Evolutionary conservation across 2,329 filamentous ascomycete genomes (phyloP).

Genomic region (Aspergillus fijiensis): DNA sequence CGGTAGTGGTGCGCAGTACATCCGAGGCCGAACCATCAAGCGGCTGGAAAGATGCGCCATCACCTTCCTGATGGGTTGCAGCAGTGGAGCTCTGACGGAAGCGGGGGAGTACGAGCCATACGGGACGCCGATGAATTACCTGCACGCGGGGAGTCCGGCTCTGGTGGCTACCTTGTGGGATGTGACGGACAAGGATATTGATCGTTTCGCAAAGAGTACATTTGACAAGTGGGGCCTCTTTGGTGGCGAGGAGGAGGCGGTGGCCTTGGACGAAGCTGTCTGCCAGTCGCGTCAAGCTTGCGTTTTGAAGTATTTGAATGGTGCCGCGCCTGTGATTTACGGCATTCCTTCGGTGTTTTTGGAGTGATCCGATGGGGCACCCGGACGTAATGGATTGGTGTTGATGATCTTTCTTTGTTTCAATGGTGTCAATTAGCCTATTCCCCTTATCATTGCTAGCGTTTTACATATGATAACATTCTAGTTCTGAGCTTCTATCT

Average conservation of each 20-base stretch:
- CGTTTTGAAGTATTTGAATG: slow-evolving; percentile 86
- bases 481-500: not conserved
- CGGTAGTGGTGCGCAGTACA: slow-evolving; percentile 91
- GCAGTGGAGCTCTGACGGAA: slow-evolving; percentile 75
- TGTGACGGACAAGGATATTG: slow-evolving; percentile 95
- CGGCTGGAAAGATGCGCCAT: slow-evolving; percentile 75
- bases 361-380: slow-evolving; percentile 25
- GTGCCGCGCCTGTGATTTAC: slow-evolving; percentile 90
- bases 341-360: slow-evolving; percentile 84
- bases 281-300: slow-evolving; percentile 73
- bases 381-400: too few species aligned
- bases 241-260: slow-evolving; percentile 45
- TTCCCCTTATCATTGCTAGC: not conserved
- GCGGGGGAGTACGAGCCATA: slow-evolving; percentile 87
- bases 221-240: slow-evolving; percentile 87
- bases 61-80: slow-evolving; percentile 91
- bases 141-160: slow-evolving; percentile 81
- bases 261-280: slow-evolving; percentile 77
- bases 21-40: slow-evolving; percentile 79
- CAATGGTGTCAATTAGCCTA: slow-evolving; percentile 5
- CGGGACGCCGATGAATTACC: slow-evolving; percentile 86
- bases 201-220: slow-evolving; percentile 76
- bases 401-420: too few species aligned
- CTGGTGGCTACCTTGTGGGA: slow-evolving; percentile 95
- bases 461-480: not conserved